A percentile compares a stretch with the other conserved stretches of the same genome.
These are phyloP conservation scores for Spencermartinsiella europaea DNA, from an alignment of 805 yeast species.

Conservation along the genomic window DNA sequence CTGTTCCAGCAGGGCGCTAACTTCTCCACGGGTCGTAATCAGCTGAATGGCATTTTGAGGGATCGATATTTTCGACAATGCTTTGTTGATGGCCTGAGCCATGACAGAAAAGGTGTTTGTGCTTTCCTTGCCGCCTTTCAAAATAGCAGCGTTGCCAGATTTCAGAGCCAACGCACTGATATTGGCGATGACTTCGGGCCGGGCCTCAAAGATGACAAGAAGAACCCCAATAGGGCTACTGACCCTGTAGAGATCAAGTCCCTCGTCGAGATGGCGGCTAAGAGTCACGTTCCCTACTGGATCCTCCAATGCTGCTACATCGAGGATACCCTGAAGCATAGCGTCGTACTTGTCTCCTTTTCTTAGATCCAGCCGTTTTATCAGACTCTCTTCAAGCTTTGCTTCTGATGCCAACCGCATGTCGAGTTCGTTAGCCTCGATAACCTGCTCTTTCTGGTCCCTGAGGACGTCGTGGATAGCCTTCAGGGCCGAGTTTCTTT, in stretches of 20 bases:
- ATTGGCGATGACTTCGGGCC: constrained; percentile 98
- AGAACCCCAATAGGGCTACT: constrained; percentile 95
- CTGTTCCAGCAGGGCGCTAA: constrained; percentile 73
- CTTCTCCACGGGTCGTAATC: constrained; percentile 85
- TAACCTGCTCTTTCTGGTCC: constrained; percentile 53
- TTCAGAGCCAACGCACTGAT: constrained; percentile 93
- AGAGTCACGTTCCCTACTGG: constrained; percentile 88
- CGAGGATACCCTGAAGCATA: constrained; percentile 92
- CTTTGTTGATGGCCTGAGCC: constrained; percentile 60
- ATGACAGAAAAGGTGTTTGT: constrained; percentile 76
- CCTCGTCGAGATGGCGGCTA: constrained; percentile 83
- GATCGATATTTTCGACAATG: constrained; percentile 61
- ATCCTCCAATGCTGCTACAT: constrained; percentile 83
- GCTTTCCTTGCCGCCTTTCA: constrained; percentile 97
- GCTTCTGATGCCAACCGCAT: constrained; percentile 61
- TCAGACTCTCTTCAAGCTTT: constrained; percentile 60
- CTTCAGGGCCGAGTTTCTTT: constrained; percentile 67
- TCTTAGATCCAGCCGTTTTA: constrained; percentile 79
- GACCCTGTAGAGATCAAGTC: constrained; percentile 73
- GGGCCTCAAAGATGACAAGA: constrained; percentile 86
- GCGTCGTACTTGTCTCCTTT: constrained; percentile 81
- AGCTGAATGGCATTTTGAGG: constrained; percentile 82
- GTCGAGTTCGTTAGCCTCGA: constrained; percentile 71
- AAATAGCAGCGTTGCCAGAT: constrained; percentile 93
- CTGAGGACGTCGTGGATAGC: constrained; percentile 67